These are phyloP conservation scores for Hymenoscyphus occultus DNA, from an alignment of 2,329 filamentous ascomycete species.

Conservation along the genomic window DNA sequence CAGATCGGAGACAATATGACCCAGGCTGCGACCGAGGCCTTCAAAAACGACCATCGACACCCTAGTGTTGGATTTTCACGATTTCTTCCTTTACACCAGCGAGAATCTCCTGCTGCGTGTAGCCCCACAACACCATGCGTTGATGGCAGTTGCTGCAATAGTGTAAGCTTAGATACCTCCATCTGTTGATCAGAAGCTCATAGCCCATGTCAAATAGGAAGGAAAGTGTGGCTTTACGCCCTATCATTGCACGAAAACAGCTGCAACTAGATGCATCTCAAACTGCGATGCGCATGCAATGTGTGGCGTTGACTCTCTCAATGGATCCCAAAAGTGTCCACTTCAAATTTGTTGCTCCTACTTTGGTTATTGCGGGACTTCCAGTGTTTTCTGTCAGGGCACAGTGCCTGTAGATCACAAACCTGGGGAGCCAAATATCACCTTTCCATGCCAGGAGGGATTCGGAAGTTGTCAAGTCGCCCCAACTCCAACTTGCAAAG, in stretches of 20 bases:
- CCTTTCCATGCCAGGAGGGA: constrained; percentile 36
- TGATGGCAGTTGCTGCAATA: constrained; percentile 29
- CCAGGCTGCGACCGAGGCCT: constrained; percentile 17
- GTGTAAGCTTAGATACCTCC: constrained; percentile 11
- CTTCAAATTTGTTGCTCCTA: constrained; percentile 28
- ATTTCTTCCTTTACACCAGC: constrained; percentile 1
- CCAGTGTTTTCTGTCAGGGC: constrained; percentile 15
- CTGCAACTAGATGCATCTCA: constrained; percentile 21
- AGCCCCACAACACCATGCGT: constrained; percentile 19
- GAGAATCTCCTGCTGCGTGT: constrained; percentile 15
- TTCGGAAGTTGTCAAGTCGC: constrained; percentile 37
- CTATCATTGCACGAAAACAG: constrained; percentile 19
- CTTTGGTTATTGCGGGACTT: constrained; percentile 10
- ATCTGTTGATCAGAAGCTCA: not conserved
- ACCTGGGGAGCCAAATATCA: not conserved
- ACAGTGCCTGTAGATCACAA: constrained; percentile 4
- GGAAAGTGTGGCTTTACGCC: constrained; percentile 26
- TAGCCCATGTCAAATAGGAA: constrained; percentile 13
- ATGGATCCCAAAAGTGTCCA: constrained; percentile 28
- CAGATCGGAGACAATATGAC: constrained; percentile 25
- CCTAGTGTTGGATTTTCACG: constrained; percentile 3
- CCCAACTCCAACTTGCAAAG: constrained; percentile 30
- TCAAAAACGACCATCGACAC: constrained; percentile 9
- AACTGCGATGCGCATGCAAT: constrained; percentile 35
- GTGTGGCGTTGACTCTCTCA: constrained; percentile 34